Evolutionary conservation across 2,329 filamentous ascomycete species (phyloP), one percentile per base, ranked within the genome.

Genomic region (Trichoderma harzianum): DNA sequence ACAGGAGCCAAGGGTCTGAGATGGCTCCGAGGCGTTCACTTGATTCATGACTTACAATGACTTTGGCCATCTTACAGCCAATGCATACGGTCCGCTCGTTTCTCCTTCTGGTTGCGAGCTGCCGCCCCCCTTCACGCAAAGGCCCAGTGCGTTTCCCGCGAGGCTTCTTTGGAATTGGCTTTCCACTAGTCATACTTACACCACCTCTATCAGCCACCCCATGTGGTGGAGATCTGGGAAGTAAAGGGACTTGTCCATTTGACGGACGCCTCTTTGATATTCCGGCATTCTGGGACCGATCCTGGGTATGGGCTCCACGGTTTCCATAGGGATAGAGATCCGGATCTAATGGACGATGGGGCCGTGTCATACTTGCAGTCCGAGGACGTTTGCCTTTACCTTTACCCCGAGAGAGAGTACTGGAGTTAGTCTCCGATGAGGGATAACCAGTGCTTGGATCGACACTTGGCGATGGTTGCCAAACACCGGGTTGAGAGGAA

Each of bases 41-140:
- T 30, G 18, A 10, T 34, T 60, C 10, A 6, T 34, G 39, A 63
- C 70, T 72, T 34, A 72, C 70, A 10, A 28, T 51, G 18, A 72
- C 63, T 55, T 72, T 72, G 32, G 62, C 58, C 30, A 69, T 58
- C 32, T 72, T 72, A 34, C 70, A 72, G 18, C 70, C 70, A 16
- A 72, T 72, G 26, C 70, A 72, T 18, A 72, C 70, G 1, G 62
- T 72, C 18, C 64, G 64, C 43, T 72, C 70, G 24, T 68, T 68
- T 28, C 70, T 69, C n/a, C 47, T 69, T n/a, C 12, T 72, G 3
- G 58, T 72, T 10, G 70, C 70, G 24, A n/a, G 32, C 32, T 58
- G 30, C 18, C 70, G 57, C 6, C 43, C 47, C 1, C 7, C 26
- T 2, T 34, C 53, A 18, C 10, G 5, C 26, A 72, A 24, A 43